Evolutionary conservation across 2,329 filamentous ascomycete genomes (phyloP), one percentile per base, ranked within the genome.

Genomic region (Cercospora beticola): DNA sequence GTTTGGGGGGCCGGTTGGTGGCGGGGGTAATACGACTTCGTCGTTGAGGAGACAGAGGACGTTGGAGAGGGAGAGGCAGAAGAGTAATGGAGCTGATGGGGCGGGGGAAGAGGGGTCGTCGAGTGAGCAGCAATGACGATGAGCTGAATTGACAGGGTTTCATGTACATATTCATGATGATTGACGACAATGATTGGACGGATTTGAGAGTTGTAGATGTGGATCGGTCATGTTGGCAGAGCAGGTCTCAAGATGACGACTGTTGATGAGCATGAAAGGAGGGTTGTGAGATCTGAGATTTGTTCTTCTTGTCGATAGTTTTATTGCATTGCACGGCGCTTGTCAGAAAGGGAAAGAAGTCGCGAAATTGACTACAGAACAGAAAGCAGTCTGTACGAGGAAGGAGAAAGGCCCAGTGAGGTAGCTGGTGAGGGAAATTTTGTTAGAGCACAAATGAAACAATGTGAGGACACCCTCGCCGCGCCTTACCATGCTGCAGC

Each of bases 41-140:
- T 59, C 60, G 14, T 43, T 71, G 33, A 70, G 71, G 40, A 60
- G 68, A n/a, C 71, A 70, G 33, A 52, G 62, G 16, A 70, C 70
- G 0, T 28, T 65, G 18, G 70, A 69, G 46, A 58, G 64, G n/a
- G 56, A 66, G 36, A 60, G 26, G 64, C 30, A n/a, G 54, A 46
- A 10, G 23, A 23, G 23, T 60, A 57, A 31, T n/a, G 16, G 23
- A 4, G n/a, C 56, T 10, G 18, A 1, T n/a, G 30, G 28, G 2
- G 31, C 2, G 5, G 56, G 9, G 9, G 56, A 58, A 4, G 54
- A 58, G 7, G 26, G 54, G 5, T n/a, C 26, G 14, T 21, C 30
- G 54, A 58, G 26, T 21, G 54, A 58, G 52, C 52, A 56, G 21
- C 28, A 12, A 14, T 56, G 9, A 49, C 43, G 43, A 49, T 10